Evolutionary conservation across 2,329 filamentous ascomycete genomes (phyloP).

Genomic region (Magnaporthiopsis rhizophila): DNA sequence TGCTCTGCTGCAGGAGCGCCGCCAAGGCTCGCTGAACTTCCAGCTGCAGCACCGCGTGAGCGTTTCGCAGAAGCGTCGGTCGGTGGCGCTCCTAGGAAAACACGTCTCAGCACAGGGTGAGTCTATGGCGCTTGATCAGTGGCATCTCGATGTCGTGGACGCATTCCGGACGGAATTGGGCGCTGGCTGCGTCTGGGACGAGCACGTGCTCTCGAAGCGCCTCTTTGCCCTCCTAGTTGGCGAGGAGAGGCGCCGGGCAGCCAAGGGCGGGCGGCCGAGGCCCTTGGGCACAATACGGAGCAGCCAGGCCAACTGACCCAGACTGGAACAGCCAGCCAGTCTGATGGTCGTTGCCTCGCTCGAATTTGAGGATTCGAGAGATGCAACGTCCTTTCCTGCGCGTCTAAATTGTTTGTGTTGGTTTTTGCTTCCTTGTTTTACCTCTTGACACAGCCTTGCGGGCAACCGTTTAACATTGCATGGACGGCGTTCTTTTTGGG

Average conservation of each 20-base stretch:
- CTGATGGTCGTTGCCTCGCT: too few relatives aligned
- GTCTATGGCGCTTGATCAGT: conserved; percentile 40
- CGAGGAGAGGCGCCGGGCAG: conserved; percentile 31
- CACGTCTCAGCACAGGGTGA: conserved; percentile 37
- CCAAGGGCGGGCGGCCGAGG: not conserved
- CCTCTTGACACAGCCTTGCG: not conserved
- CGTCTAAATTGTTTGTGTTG: not conserved
- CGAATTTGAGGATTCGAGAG: too few relatives aligned
- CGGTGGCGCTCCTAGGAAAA: conserved; percentile 35
- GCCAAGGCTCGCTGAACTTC: conserved; percentile 33
- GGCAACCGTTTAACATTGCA: not conserved
- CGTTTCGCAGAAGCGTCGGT: conserved; percentile 17
- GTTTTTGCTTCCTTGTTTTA: not conserved
- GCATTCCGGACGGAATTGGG: conserved; percentile 41
- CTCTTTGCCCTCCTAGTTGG: conserved; percentile 46
- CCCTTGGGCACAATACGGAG: not conserved
- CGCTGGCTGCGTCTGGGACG: conserved; percentile 34
- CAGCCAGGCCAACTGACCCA: not conserved
- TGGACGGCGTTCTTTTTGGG: not conserved
- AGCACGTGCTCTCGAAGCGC: conserved; percentile 38
- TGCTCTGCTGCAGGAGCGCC: conserved; percentile 42
- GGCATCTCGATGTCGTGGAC: conserved; percentile 51
- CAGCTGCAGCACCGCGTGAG: conserved; percentile 20
- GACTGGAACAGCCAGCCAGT: too few relatives aligned
- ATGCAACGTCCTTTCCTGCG: not conserved